Conservation (phyloP, 2,329 filamentous ascomycete species). For the Colletotrichum destructivum region DNA sequence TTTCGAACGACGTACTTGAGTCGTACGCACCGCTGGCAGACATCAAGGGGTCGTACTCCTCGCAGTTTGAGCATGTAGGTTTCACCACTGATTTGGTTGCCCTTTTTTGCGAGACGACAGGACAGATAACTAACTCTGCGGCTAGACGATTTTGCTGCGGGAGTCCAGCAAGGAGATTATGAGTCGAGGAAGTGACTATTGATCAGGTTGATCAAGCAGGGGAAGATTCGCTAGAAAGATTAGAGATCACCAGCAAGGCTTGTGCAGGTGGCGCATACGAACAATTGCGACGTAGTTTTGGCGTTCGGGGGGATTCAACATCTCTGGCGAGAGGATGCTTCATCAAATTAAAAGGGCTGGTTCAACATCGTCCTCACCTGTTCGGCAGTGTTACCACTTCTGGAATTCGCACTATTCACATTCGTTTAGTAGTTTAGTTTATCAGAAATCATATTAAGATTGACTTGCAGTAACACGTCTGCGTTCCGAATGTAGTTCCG, state of each 20-base stretch:
- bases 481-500: background rate
- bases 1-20: constrained; percentile 71
- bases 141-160: constrained; percentile 63
- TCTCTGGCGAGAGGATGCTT: background rate
- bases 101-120: background rate
- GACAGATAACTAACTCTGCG: background rate
- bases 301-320: background rate
- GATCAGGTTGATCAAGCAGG: constrained; percentile 22
- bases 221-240: background rate
- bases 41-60: constrained; percentile 72
- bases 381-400: background rate
- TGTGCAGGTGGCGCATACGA: background rate
- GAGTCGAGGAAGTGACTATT: constrained; percentile 69
- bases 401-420: too few relatives aligned
- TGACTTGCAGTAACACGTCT: background rate
- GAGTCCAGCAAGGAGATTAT: constrained; percentile 64
- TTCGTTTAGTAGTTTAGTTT: background rate
- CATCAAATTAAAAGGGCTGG: background rate
- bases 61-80: constrained; percentile 73
- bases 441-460: background rate
- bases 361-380: background rate
- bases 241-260: background rate
- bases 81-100: too few relatives aligned
- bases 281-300: background rate
- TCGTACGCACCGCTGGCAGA: constrained; percentile 71